Base-by-base conservation (phyloP, 2,329 filamentous ascomycete species). In the Penicillium sp. region DNA sequence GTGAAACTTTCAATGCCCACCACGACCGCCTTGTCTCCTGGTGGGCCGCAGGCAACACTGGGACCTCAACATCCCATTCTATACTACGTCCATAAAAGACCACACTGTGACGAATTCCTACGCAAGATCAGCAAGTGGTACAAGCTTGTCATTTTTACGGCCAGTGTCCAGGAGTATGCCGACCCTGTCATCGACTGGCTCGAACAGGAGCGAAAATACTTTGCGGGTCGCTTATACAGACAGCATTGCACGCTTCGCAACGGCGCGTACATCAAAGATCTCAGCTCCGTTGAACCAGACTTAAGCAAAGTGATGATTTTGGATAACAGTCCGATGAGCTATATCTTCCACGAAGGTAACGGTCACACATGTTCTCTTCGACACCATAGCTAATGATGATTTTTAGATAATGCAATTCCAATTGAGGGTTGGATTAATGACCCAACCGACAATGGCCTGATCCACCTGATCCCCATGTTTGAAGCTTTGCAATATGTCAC, bases 341-440 rank as follows among this genome's bases (percentile, higher is more conserved):
- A 97, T 77, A 90, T 97, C 77, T 97, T 97, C 77, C 93, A 97
- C 71, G 92, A 96, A 87, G 93, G 94, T 94, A 78, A 27, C 51
- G 32, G n/a, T 11, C 32, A 24, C 42, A 47, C 55, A 38, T n/a
- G 6, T 21, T n/a, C 27, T 53, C 54, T 34, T 36, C 29, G n/a
- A 9, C 4, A 5, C n/a, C 42, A 5, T 9, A 5, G 46, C 57
- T 59, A 46, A 62, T 45, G 49, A 57, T 43, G 9, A 34, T 40
- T 10, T 39, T 49, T 68, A 99, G 94, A 99, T 75, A 99, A 99
- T 77, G 94, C 94, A 47, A 97, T 99, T 68, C 94, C 94, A 3
- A 97, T 99, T 71, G 93, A 97, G 79, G 94, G 94, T 69, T 99
- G 94, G 94, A 97, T 99, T 77, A 96, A 88, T 74, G 94, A 99